Base-by-base conservation (phyloP, 441 rosid genomes). In the Populus hybrid region DNA sequence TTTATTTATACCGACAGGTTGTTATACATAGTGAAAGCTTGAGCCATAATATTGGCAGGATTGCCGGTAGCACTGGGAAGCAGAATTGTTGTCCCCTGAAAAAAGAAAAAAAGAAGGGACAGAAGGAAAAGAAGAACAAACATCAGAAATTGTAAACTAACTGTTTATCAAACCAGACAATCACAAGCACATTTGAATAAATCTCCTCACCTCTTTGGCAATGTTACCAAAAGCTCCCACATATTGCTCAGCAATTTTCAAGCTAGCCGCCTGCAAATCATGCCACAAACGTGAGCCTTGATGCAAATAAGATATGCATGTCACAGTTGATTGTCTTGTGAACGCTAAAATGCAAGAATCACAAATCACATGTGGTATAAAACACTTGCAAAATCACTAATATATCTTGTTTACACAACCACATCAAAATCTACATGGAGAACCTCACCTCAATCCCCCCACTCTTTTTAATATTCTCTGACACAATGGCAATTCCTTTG, bases 221-320 rank as follows among this genome's bases (percentile, higher is more conserved):
- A 95, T 90, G 64, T 95, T 89, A 73, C 98, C 81, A 36, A 94
- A 95, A 38, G 99, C 97, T 6, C 90, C 85, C 77, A 92, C 76
- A 77, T 95, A 95, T 75, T 91, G 94, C 82, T 94, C 97, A 6
- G 99, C 99, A 78, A 94, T 79, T 83, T 87, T 95, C 86, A 95
- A 82, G 86, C 97, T 89, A 42, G 98, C 98, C 23, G 98, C 97
- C 99, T 95, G 93, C 76, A 86, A 69, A 78, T 71, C 68, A 77
- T 57, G 79, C 21, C 75, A 69, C 20, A 28, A 79, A 59, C 24
- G 69, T 40, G 42, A 75, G 71, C 65, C 28, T 71, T 63, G 32
- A 26, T 67, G 14, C 40, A 53, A 67, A 75, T 57, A 50, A 75
- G 42, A 38, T 16, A 76, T 16, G 76, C 26, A 26, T 26, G 26